These are phyloP conservation scores for Schizopora paradoxa DNA, from an alignment of 1,284 basidiomycete genomes.

Conservation along the genomic window DNA sequence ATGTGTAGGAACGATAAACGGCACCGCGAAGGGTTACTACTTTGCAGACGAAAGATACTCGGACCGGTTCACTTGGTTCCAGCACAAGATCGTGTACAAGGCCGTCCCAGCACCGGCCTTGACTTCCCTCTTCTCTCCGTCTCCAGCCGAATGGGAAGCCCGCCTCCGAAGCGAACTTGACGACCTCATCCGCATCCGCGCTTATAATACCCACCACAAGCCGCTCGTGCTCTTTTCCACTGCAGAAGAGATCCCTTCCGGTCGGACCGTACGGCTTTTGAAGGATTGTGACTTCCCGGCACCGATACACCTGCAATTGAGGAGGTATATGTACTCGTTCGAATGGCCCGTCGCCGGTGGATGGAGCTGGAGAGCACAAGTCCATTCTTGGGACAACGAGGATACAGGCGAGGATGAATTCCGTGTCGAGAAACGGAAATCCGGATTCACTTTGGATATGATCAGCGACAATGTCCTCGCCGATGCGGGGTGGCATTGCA, in stretches of 20 bases:
- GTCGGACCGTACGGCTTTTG: conserved; percentile 32
- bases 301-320: conserved; percentile 35
- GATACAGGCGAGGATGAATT: conserved; percentile 3
- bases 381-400: conserved; percentile 25
- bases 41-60: conserved; percentile 21
- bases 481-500: conserved; percentile 27
- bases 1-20: conserved; percentile 24
- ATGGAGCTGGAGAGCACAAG: conserved; percentile 30
- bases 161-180: conserved; percentile 13
- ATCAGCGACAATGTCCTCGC: conserved; percentile 31
- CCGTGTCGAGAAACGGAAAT: conserved; percentile 6
- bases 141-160: conserved; percentile 18
- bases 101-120: conserved; percentile 17
- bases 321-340: conserved; percentile 36
- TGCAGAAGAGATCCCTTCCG: conserved; percentile 37
- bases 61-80: conserved; percentile 23
- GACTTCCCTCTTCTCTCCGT: conserved; percentile 12
- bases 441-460: conserved; percentile 29
- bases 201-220: conserved; percentile 8
- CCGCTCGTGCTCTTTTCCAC: conserved; percentile 35
- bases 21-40: conserved; percentile 27
- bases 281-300: conserved; percentile 29
- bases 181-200: conserved; percentile 9
- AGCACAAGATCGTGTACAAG: conserved; percentile 25
- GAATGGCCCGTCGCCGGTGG: conserved; percentile 28